Conservation (phyloP, 1,284 basidiomycete genomes). For the Irpex sp. region DNA sequence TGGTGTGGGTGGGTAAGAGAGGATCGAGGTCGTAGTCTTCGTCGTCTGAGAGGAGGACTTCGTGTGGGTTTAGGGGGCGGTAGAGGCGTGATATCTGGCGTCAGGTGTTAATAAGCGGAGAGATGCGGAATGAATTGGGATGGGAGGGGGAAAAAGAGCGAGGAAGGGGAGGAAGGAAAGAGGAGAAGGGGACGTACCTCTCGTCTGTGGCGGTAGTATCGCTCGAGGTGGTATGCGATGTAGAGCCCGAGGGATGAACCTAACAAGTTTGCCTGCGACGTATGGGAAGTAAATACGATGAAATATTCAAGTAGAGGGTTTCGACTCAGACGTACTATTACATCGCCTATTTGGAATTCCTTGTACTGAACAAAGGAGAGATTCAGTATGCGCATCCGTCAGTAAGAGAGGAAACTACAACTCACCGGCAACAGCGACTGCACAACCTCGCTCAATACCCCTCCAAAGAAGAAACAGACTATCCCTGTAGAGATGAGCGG, state of each 20-base stretch:
- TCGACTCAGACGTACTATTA: conserved; percentile 60
- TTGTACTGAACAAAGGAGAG: conserved; percentile 50
- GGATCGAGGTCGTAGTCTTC: conserved; percentile 42
- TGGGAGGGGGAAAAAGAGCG: too few relatives aligned
- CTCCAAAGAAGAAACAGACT: conserved; percentile 76
- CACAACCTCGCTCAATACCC: conserved; percentile 82
- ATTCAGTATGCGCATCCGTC: background rate
- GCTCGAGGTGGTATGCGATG: conserved; percentile 63
- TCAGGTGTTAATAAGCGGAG: too few relatives aligned
- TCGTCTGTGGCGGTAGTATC: conserved; percentile 69
- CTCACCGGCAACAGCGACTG: conserved; percentile 78
- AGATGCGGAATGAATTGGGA: too few relatives aligned
- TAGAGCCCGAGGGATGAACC: conserved; percentile 75
- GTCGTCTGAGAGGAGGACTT: conserved; percentile 45
- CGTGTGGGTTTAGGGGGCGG: conserved; percentile 56
- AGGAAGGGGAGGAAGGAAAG: too few relatives aligned
- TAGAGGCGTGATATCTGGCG: conserved; percentile 71
- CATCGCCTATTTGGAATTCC: conserved; percentile 74
- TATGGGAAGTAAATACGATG: conserved; percentile 10
- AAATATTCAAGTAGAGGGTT: background rate
- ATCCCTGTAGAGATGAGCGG: conserved; percentile 65
- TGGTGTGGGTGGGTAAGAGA: conserved; percentile 51
- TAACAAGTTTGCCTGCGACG: conserved; percentile 71
- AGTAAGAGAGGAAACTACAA: conserved; percentile 8
- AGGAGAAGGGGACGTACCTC: conserved; percentile 44